phyloP scores from a whole-genome alignment of 1,284 basidiomycete species.

The Pyrrhoderma lamaoense region DNA sequence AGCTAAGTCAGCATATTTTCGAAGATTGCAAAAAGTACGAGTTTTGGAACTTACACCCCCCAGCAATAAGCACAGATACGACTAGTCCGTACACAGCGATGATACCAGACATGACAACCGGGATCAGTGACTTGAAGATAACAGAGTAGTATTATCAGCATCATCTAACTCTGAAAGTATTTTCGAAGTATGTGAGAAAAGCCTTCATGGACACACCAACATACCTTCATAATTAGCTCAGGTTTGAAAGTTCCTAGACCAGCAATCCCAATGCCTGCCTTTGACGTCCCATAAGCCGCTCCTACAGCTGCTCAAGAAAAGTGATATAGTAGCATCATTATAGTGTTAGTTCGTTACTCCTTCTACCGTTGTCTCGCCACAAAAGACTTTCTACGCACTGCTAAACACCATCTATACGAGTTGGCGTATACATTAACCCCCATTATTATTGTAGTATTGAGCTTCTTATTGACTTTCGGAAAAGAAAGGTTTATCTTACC shows the following conservation, averaged over 20 bases:
- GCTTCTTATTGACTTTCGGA: no score
- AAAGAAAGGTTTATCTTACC: constrained; percentile 43
- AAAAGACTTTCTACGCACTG: constrained; percentile 51
- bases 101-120: constrained; percentile 56
- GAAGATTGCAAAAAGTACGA: not conserved
- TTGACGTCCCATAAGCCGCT: constrained; percentile 95
- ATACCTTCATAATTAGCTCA: constrained; percentile 96
- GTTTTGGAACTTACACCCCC: constrained; percentile 44
- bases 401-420: constrained; percentile 73
- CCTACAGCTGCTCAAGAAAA: constrained; percentile 59
- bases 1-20: no score
- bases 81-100: constrained; percentile 81
- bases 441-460: no score
- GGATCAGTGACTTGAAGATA: constrained; percentile 48
- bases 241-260: constrained; percentile 92
- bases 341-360: no score
- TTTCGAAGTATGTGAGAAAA: no score
- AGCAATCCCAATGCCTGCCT: constrained; percentile 96
- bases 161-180: no score
- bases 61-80: constrained; percentile 83
- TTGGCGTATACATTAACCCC: constrained; percentile 8
- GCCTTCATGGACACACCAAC: no score
- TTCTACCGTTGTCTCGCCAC: constrained; percentile 7
- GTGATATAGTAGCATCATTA: not conserved
- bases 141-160: no score